Conservation (phyloP, 2,329 filamentous ascomycete genomes). For the Ilyonectria robusta region DNA sequence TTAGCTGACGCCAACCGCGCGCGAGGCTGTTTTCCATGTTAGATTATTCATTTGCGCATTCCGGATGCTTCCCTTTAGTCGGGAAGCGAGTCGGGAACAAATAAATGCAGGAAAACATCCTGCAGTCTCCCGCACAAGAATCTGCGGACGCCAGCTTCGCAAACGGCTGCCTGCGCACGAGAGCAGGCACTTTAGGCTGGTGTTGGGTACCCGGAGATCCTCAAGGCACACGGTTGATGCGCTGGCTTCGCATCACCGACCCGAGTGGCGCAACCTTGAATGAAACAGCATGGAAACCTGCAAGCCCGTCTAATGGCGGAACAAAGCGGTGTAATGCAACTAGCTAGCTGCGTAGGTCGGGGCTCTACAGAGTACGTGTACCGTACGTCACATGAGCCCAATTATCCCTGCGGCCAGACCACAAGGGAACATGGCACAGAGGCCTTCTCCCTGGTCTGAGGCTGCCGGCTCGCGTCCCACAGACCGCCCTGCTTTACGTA, state of each 20-base stretch:
- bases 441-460: conserved; percentile 3
- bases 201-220: background rate
- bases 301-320: background rate
- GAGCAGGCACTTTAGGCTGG: background rate
- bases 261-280: conserved; percentile 11
- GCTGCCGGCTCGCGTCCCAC: background rate
- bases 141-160: background rate
- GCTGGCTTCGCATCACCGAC: conserved; percentile 23
- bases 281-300: background rate
- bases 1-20: background rate
- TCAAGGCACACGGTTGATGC: conserved; percentile 7
- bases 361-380: background rate
- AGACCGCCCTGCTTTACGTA: background rate
- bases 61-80: background rate
- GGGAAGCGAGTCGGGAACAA: background rate
- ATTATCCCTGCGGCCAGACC: background rate
- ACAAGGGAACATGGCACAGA: background rate
- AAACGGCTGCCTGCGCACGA: background rate
- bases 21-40: background rate
- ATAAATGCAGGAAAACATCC: background rate
- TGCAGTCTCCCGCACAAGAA: too few species aligned
- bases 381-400: conserved; percentile 1
- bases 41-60: background rate
- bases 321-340: conserved; percentile 24
- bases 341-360: conserved; percentile 15